Conservation (phyloP, 805 yeast genomes). For the Spathaspora gorwiae region DNA sequence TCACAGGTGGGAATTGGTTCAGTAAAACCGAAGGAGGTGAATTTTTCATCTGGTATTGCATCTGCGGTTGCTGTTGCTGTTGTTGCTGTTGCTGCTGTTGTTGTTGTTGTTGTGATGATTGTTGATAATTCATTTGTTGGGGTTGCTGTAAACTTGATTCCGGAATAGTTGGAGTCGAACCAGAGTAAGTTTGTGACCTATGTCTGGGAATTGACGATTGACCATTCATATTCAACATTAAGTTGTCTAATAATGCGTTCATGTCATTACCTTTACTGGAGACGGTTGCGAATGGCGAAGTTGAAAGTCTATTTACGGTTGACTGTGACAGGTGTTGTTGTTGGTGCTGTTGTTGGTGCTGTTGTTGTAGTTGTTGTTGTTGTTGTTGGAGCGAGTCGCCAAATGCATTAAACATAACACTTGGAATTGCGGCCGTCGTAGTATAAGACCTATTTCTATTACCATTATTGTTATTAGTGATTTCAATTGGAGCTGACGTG, state of each 20-base stretch:
- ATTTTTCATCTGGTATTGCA: conserved; percentile 5
- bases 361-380: conserved; percentile 6
- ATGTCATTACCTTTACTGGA: conserved; percentile 22
- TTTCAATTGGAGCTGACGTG: background rate
- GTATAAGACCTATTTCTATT: conserved; percentile 49
- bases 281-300: conserved; percentile 20
- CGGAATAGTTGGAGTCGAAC: conserved; percentile 23
- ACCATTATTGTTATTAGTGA: conserved; percentile 1
- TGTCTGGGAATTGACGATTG: conserved; percentile 18
- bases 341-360: background rate
- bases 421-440: conserved; percentile 35
- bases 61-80: conserved; percentile 2
- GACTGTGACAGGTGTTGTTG: background rate
- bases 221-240: conserved; percentile 21
- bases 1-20: conserved; percentile 7
- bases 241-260: conserved; percentile 26
- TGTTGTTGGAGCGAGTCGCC: conserved; percentile 12
- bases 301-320: conserved; percentile 11
- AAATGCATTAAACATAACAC: conserved; percentile 7
- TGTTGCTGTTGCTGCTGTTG: conserved; percentile 11
- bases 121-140: conserved; percentile 8
- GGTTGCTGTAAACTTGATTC: conserved; percentile 13
- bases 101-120: conserved; percentile 7
- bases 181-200: conserved; percentile 41
- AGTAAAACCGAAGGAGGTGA: conserved; percentile 4